phyloP scores from a whole-genome alignment of 176 grass and related monocot species.

The Metroxylon sagu region DNA sequence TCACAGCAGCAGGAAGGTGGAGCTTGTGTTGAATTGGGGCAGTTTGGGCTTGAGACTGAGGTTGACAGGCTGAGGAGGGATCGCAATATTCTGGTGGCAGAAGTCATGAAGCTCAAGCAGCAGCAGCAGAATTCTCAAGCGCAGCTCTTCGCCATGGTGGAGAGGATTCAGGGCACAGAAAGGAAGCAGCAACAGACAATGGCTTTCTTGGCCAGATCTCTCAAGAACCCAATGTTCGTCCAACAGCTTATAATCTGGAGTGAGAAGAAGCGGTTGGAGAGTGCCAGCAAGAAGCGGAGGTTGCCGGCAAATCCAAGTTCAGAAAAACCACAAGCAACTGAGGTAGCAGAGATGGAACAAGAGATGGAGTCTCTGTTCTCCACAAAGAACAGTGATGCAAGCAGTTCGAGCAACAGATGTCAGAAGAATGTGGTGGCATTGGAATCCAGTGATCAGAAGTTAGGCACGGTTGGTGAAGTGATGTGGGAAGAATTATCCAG shows the following conservation, averaged over 20 bases:
- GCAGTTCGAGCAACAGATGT: neutral
- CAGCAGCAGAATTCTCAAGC: slow-evolving; percentile 20
- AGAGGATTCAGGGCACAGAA: slow-evolving; percentile 33
- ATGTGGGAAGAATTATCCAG: too few relatives aligned
- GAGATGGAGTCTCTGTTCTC: neutral
- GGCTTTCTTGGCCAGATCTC: slow-evolving; percentile 22
- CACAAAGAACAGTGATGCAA: slow-evolving; percentile 8
- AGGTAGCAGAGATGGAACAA: neutral
- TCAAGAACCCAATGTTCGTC: slow-evolving; percentile 24
- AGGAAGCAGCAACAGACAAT: slow-evolving; percentile 32
- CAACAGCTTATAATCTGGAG: slow-evolving; percentile 16
- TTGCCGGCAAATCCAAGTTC: slow-evolving; percentile 7
- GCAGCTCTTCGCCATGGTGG: slow-evolving; percentile 36
- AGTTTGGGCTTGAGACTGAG: neutral
- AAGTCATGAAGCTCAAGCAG: slow-evolving; percentile 27
- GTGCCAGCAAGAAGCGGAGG: slow-evolving; percentile 8
- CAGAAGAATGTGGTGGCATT: neutral
- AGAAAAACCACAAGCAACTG: neutral
- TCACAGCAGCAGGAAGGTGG: slow-evolving; percentile 2
- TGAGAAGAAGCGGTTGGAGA: slow-evolving; percentile 9
- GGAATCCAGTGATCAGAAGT: neutral
- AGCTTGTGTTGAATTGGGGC: slow-evolving; percentile 1
- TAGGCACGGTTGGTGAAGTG: too few relatives aligned
- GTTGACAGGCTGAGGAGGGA: slow-evolving; percentile 25
- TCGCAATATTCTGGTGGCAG: slow-evolving; percentile 24